Evolutionary conservation across 768 basidiomycete genomes (phyloP).

Genomic region (Lactarius evosmus): DNA sequence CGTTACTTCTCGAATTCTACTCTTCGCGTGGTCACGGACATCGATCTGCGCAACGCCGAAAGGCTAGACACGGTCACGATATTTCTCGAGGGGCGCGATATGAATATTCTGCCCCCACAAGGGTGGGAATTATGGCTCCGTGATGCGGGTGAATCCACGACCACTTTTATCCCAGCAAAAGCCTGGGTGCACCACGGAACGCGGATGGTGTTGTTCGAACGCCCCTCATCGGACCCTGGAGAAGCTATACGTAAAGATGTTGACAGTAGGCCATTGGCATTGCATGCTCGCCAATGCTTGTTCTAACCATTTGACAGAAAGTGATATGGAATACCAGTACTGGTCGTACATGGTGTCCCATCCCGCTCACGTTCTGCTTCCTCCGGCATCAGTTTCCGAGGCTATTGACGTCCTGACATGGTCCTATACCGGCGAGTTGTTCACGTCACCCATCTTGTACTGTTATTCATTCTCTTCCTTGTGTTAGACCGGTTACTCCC

Average conservation of each 20-base stretch:
- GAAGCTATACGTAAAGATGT: constrained; percentile 34
- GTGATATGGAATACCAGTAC: constrained; percentile 75
- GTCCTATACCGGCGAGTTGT: constrained; percentile 65
- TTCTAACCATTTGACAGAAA: constrained; percentile 40
- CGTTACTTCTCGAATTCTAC: constrained; percentile 69
- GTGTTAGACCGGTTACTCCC: constrained; percentile 64
- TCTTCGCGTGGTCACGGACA: constrained; percentile 62
- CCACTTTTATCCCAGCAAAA: constrained; percentile 41
- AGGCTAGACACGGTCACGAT: constrained; percentile 48
- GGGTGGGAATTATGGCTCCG: constrained; percentile 66
- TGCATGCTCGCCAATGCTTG: background rate
- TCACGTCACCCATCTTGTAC: background rate
- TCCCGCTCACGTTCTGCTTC: constrained; percentile 65
- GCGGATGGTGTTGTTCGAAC: constrained; percentile 49
- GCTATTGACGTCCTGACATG: constrained; percentile 76
- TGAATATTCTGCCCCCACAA: constrained; percentile 36
- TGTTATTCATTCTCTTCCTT: background rate
- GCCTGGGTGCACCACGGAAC: constrained; percentile 68
- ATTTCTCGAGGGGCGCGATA: constrained; percentile 41
- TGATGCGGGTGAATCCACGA: constrained; percentile 36
- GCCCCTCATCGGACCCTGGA: constrained; percentile 36
- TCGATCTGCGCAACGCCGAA: constrained; percentile 55
- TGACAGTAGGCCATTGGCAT: constrained; percentile 39
- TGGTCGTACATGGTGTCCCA: constrained; percentile 81
- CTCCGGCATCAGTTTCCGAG: constrained; percentile 55